A percentile compares a stretch with the other conserved stretches of the same genome.
phyloP scores from a whole-genome alignment of 192 early-diverging fungal genomes.

The Coemansia sp. region DNA sequence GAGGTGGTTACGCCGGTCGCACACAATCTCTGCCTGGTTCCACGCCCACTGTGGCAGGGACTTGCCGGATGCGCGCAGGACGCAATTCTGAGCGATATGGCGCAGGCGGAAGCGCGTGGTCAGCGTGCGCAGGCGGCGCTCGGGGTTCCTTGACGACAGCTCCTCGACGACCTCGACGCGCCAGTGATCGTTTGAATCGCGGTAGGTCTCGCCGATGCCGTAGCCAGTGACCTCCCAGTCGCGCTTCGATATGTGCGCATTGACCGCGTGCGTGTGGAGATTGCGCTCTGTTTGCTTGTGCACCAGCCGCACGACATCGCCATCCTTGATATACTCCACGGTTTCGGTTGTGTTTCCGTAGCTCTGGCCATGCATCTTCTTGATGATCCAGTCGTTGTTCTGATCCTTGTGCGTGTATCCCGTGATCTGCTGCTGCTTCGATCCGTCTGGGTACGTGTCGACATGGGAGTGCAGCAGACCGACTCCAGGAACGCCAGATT shows the following conservation, averaged over 20 bases:
- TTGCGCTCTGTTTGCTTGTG: slow-evolving; percentile 61
- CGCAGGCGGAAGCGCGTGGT: slow-evolving; percentile 79
- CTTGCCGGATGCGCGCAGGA: slow-evolving; percentile 70
- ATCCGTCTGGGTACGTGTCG: slow-evolving; percentile 76
- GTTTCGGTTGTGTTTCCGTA: slow-evolving; percentile 39
- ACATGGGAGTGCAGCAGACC: slow-evolving; percentile 94
- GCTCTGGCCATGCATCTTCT: slow-evolving; percentile 24
- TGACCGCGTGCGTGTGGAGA: slow-evolving; percentile 72
- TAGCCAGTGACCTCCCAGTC: slow-evolving; percentile 91
- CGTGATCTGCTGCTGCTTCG: slow-evolving; percentile 96
- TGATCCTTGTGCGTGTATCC: slow-evolving; percentile 88
- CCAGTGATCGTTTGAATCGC: slow-evolving; percentile 92
- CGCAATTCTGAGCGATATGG: slow-evolving; percentile 69
- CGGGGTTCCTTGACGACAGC: slow-evolving; percentile 32
- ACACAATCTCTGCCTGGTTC: slow-evolving; percentile 90
- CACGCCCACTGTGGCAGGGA: slow-evolving; percentile 95
- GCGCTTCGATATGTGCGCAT: slow-evolving; percentile 63
- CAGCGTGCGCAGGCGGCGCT: slow-evolving; percentile 64
- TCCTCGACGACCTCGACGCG: slow-evolving; percentile 75
- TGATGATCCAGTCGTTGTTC: slow-evolving; percentile 87
- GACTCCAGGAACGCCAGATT: slow-evolving; percentile 76
- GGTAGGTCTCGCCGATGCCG: slow-evolving; percentile 62
- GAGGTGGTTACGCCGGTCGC: slow-evolving; percentile 65
- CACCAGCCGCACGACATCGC: slow-evolving; percentile 74
- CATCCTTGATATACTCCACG: slow-evolving; percentile 54